These are phyloP conservation scores for Tarenaya hassleriana DNA, from an alignment of 345 rosid species.

Conservation along the genomic window DNA sequence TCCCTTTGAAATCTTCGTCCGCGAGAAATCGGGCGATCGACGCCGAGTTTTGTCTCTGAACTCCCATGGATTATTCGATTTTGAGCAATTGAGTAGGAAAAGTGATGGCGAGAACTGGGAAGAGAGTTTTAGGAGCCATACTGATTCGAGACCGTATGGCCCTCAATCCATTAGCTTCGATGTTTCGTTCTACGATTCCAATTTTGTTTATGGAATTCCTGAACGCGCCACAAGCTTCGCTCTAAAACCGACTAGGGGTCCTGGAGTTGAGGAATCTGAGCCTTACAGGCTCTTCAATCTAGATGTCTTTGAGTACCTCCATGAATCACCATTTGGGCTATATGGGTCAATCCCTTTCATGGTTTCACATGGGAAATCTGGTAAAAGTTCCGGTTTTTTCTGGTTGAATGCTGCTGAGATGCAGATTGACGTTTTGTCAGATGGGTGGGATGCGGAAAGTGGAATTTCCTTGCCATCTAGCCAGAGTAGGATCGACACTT, in stretches of 20 bases:
- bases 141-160: slow-evolving; percentile 80
- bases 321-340: slow-evolving; percentile 93
- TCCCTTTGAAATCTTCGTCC: slow-evolving; percentile 75
- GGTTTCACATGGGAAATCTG: slow-evolving; percentile 77
- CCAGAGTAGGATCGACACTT: slow-evolving; percentile 62
- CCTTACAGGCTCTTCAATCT: slow-evolving; percentile 86
- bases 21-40: slow-evolving; percentile 45
- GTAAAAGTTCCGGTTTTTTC: slow-evolving; percentile 74
- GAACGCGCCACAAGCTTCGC: slow-evolving; percentile 90
- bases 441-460: slow-evolving; percentile 85
- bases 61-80: slow-evolving; percentile 79
- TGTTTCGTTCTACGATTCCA: slow-evolving; percentile 79
- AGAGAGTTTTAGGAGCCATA: slow-evolving; percentile 72
- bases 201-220: slow-evolving; percentile 84
- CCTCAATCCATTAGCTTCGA: slow-evolving; percentile 94
- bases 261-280: slow-evolving; percentile 78
- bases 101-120: slow-evolving; percentile 79
- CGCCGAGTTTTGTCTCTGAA: slow-evolving; percentile 67
- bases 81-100: slow-evolving; percentile 73
- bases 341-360: slow-evolving; percentile 93
- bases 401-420: slow-evolving; percentile 99
- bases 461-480: slow-evolving; percentile 53
- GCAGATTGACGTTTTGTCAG: slow-evolving; percentile 93
- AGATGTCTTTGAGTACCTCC: slow-evolving; percentile 84
- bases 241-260: slow-evolving; percentile 85